These are phyloP conservation scores for Talaromyces sp. DNA, from an alignment of 2,329 filamentous ascomycete genomes.

Conservation along the genomic window DNA sequence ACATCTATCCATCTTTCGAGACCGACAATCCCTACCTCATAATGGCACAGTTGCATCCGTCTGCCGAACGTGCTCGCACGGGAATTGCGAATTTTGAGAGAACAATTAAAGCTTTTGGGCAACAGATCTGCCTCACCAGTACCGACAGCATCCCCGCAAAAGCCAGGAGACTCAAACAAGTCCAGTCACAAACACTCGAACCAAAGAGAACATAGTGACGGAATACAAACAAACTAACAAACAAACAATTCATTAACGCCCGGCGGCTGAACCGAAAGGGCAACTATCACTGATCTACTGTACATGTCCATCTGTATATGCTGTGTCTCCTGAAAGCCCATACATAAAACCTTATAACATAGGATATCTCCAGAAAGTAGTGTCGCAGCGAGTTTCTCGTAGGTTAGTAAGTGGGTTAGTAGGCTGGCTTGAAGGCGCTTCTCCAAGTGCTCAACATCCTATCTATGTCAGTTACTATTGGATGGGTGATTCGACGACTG, in stretches of 20 bases:
- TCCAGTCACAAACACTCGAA: not conserved
- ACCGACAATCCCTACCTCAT: not conserved
- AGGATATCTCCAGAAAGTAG: too few relatives aligned
- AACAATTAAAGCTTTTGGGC: not conserved
- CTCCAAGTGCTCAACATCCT: slow-evolving; percentile 40
- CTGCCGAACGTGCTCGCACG: not conserved
- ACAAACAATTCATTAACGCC: slow-evolving; percentile 25
- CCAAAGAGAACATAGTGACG: not conserved
- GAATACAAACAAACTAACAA: not conserved
- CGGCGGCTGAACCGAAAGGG: slow-evolving; percentile 25
- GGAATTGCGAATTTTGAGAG: not conserved
- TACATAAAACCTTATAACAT: too few relatives aligned
- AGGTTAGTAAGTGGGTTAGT: too few relatives aligned
- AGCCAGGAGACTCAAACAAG: not conserved
- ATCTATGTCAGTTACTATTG: slow-evolving; percentile 19
- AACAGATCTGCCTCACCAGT: not conserved
- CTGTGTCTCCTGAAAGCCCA: too few relatives aligned
- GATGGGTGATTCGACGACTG: too few relatives aligned
- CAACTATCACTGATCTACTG: slow-evolving; percentile 13
- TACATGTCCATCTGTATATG: too few relatives aligned
- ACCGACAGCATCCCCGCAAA: not conserved
- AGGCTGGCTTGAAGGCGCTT: slow-evolving; percentile 36
- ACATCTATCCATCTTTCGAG: not conserved
- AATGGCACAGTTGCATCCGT: too few relatives aligned
- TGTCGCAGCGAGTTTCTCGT: too few relatives aligned